A percentile compares a stretch with the other conserved stretches of the same genome.
These are phyloP conservation scores for Phalaenopsis aphrodite DNA, from an alignment of 106 monocot genomes.

Conservation along the genomic window DNA sequence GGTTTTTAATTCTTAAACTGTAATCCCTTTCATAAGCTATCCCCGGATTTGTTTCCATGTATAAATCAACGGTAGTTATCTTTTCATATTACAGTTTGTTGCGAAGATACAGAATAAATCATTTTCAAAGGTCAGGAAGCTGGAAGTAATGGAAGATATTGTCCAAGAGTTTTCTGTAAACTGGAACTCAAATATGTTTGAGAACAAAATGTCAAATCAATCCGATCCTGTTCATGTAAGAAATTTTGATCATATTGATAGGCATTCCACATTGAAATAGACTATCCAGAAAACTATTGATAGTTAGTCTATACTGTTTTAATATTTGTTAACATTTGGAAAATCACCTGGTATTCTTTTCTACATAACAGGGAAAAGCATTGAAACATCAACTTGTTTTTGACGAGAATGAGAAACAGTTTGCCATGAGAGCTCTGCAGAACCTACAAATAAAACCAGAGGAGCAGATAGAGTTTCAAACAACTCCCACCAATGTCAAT, in stretches of 20 bases:
- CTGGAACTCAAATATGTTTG: slow-evolving; percentile 38
- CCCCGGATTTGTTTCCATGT: neutral
- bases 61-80: neutral
- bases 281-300: too few species aligned
- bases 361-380: neutral
- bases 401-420: neutral
- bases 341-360: neutral
- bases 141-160: slow-evolving; percentile 63
- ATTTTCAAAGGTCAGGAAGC: slow-evolving; percentile 52
- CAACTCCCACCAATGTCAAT: too few species aligned
- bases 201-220: slow-evolving; percentile 18
- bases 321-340: neutral
- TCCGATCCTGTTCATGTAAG: slow-evolving; percentile 20
- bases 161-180: slow-evolving; percentile 49
- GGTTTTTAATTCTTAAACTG: slow-evolving; percentile 33
- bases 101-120: slow-evolving; percentile 44
- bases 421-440: too few species aligned
- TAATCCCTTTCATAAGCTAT: neutral
- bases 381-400: neutral
- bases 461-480: too few species aligned
- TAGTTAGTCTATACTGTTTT: too few species aligned
- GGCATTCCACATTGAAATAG: too few species aligned
- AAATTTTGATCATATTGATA: neutral
- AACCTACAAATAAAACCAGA: too few species aligned
- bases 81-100: slow-evolving; percentile 33